Evolutionary conservation across 1,284 basidiomycete species (phyloP), one percentile per base, ranked within the genome.

Genomic region (Bjerkandera adusta): DNA sequence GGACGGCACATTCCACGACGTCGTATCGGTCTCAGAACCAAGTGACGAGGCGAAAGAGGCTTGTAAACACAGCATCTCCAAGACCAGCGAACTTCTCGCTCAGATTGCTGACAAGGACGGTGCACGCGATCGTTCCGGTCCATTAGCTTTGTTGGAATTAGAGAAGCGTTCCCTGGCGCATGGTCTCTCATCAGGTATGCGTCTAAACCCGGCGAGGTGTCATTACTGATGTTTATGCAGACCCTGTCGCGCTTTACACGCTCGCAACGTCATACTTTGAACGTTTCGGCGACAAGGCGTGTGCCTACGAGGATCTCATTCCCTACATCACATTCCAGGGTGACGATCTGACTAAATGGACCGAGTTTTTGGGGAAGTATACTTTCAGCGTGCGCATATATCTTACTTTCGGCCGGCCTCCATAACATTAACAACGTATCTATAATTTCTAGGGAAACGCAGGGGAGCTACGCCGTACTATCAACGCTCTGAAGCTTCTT

Each of bases 291-390:
- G 79, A 83, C 61, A 96, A 93, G 65, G 71, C 83, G 4, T 91
- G 87, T 63, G 92, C 89, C 62, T 90, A 83, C 52, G 91, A 94
- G 64, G 92, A 96, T 57, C 67, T 96, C 36, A 75, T 75, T 52
- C 79, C 81, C 4, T 92, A 86, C 59, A 63, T 81, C 32, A 35
- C 37, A 12, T 65, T 86, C 3, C 66, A 73, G 24, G 70, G 66
- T 36, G 70, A 75, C 2, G 73, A 75, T 10, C 61, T 75, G 11
- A 47, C 63, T 8, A 66, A 67, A 47, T 87, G 85, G 80, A 75
- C 71, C 16, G 58, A 72, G n/a, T 79, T 78, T 62, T 67, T 89
- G 16, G 65, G 76, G 45, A 62, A 64, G 32, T 64, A 75, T 46
- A 64, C 73, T 10, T 61, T 71, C 26, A 74, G 74, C 50, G 85